Evolutionary conservation across 2,329 filamentous ascomycete genomes (phyloP).

Genomic region (Diaporthe citrichinensis): DNA sequence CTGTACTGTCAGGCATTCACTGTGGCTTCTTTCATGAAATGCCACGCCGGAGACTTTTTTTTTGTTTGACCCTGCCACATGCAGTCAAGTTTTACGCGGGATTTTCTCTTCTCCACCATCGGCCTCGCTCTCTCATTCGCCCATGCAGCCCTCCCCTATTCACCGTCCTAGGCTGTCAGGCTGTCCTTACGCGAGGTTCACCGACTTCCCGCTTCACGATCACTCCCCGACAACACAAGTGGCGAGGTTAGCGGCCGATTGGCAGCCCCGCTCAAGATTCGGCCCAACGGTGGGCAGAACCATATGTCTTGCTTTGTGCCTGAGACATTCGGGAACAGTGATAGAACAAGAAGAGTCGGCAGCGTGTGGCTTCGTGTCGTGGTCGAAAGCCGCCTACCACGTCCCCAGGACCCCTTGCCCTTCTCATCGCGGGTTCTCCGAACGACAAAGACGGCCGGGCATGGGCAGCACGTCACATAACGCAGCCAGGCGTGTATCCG

Average conservation of each 20-base stretch:
- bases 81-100: conserved; percentile 8
- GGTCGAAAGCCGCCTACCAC: neutral
- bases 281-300: conserved; percentile 15
- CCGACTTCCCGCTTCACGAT: neutral
- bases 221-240: neutral
- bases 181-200: neutral
- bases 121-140: neutral
- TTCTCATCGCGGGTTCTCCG: neutral
- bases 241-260: conserved; percentile 7
- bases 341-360: conserved; percentile 28
- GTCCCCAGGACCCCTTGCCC: no score
- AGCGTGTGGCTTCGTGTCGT: conserved; percentile 30
- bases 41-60: conserved; percentile 23
- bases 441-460: neutral
- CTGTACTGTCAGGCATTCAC: neutral
- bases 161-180: neutral
- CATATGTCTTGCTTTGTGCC: conserved; percentile 32
- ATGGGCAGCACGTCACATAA: conserved; percentile 33
- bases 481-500: conserved; percentile 30
- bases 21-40: neutral
- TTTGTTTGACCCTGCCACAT: conserved; percentile 34
- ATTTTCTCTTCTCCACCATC: neutral
- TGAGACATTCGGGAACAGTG: conserved; percentile 41
- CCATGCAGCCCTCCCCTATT: neutral
- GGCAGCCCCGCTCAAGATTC: neutral